A percentile compares a stretch with the other conserved stretches of the same genome.
phyloP scores from a whole-genome alignment of 768 basidiomycete genomes.

The Amanita polypyramis region DNA sequence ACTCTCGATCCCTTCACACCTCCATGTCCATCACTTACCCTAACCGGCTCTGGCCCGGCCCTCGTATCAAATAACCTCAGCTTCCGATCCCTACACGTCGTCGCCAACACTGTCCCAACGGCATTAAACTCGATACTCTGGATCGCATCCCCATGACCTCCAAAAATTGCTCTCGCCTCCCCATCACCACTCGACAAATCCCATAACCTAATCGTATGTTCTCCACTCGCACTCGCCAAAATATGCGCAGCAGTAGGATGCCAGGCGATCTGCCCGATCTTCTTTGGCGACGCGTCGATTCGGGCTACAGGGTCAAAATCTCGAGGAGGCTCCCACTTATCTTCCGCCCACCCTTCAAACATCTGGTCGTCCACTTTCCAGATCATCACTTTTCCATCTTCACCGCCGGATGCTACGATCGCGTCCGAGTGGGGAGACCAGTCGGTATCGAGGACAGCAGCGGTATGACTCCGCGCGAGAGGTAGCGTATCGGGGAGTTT shows the following conservation, averaged over 20 bases:
- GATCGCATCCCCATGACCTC: conserved; percentile 80
- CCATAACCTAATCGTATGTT: conserved; percentile 86
- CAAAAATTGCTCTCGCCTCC: conserved; percentile 45
- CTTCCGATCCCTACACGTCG: conserved; percentile 90
- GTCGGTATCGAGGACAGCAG: conserved; percentile 85
- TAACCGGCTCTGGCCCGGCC: conserved; percentile 69
- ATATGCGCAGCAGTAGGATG: conserved; percentile 87
- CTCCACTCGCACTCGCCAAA: conserved; percentile 70
- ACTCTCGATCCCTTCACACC: conserved; percentile 91
- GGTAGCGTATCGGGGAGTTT: conserved; percentile 92
- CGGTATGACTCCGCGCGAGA: conserved; percentile 79
- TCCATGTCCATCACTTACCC: conserved; percentile 76
- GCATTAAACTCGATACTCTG: conserved; percentile 78
- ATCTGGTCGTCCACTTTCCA: conserved; percentile 65
- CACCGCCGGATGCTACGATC: conserved; percentile 83
- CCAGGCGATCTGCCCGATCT: conserved; percentile 90
- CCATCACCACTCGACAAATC: conserved; percentile 68
- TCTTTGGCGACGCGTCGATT: conserved; percentile 72
- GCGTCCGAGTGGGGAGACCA: conserved; percentile 94
- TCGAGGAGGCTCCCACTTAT: conserved; percentile 60
- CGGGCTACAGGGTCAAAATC: conserved; percentile 83
- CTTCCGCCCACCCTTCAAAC: conserved; percentile 82
- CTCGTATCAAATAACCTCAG: conserved; percentile 89
- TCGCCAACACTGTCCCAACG: conserved; percentile 72
- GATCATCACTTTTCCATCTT: conserved; percentile 89